phyloP scores from a whole-genome alignment of 768 basidiomycete species.

The Floccularia luteovirens region DNA sequence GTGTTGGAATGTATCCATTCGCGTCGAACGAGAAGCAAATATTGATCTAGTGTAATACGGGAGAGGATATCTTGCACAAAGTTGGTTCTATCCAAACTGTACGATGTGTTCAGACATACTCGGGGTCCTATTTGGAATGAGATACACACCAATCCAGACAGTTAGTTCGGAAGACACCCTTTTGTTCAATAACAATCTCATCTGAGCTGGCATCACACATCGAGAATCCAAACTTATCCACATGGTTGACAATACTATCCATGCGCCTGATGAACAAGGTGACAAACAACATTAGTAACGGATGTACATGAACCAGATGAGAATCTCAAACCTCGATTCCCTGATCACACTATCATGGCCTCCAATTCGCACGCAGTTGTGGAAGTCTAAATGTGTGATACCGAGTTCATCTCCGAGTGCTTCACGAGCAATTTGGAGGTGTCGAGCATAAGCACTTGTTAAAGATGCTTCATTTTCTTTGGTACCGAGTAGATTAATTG shows the following conservation, averaged over 20 bases:
- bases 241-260: conserved; percentile 48
- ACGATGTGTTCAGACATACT: conserved; percentile 4
- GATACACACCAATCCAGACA: conserved; percentile 87
- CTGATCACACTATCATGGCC: conserved; percentile 84
- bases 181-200: conserved; percentile 80
- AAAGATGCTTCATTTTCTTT: conserved; percentile 90
- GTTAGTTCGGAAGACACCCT: conserved; percentile 89
- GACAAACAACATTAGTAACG: conserved; percentile 4
- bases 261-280: conserved; percentile 36
- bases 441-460: conserved; percentile 75
- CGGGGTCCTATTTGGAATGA: conserved; percentile 1
- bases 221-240: conserved; percentile 82
- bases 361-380: conserved; percentile 66
- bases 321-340: conserved; percentile 50
- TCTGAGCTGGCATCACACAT: conserved; percentile 62
- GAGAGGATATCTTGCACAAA: conserved; percentile 96
- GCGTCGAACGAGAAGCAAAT: conserved; percentile 68
- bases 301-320: neutral
- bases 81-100: conserved; percentile 92
- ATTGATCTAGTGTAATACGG: conserved; percentile 72
- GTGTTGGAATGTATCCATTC: conserved; percentile 64
- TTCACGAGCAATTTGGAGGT: conserved; percentile 59
- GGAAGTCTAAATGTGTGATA: conserved; percentile 93
- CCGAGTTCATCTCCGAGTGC: conserved; percentile 61
- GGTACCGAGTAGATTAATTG: conserved; percentile 84